phyloP scores from a whole-genome alignment of 108 stramenopile genomes.

The Fistulifera solaris region DNA sequence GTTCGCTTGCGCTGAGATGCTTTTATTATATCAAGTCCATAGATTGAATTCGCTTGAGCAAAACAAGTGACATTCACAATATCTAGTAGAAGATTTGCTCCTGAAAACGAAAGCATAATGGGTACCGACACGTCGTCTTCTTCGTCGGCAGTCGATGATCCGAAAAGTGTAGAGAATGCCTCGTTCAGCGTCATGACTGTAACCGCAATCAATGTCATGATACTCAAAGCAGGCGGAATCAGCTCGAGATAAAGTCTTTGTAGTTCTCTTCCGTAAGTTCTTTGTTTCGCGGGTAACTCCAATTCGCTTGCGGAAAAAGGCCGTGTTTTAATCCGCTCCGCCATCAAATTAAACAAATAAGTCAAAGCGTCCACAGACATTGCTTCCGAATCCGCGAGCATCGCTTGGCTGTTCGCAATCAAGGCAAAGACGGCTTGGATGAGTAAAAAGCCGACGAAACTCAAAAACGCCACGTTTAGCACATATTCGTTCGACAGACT shows the following conservation, averaged over 20 bases:
- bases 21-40: slow-evolving; percentile 2
- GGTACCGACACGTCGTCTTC: slow-evolving; percentile 26
- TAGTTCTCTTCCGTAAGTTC: slow-evolving; percentile 14
- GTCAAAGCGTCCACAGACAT: slow-evolving; percentile 36
- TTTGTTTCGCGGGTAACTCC: neutral
- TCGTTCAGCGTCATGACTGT: slow-evolving; percentile 26
- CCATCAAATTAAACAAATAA: slow-evolving; percentile 25
- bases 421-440: slow-evolving; percentile 36
- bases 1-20: too few species aligned
- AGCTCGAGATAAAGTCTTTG: slow-evolving; percentile 49
- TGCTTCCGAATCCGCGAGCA: slow-evolving; percentile 34
- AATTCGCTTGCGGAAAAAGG: slow-evolving; percentile 14
- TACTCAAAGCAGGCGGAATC: slow-evolving; percentile 61
- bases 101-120: slow-evolving; percentile 67
- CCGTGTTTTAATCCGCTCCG: slow-evolving; percentile 23
- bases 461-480: slow-evolving; percentile 32
- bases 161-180: slow-evolving; percentile 18
- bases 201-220: slow-evolving; percentile 46
- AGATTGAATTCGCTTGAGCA: slow-evolving; percentile 16
- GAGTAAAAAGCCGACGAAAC: slow-evolving; percentile 30
- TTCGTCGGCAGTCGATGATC: slow-evolving; percentile 13
- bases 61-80: slow-evolving; percentile 70
- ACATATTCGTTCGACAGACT: slow-evolving; percentile 22
- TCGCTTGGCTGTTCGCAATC: slow-evolving; percentile 27
- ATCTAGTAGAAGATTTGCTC: slow-evolving; percentile 59